Evolutionary conservation across 768 basidiomycete genomes (phyloP).

Genomic region (Leccinum disarticulatum): DNA sequence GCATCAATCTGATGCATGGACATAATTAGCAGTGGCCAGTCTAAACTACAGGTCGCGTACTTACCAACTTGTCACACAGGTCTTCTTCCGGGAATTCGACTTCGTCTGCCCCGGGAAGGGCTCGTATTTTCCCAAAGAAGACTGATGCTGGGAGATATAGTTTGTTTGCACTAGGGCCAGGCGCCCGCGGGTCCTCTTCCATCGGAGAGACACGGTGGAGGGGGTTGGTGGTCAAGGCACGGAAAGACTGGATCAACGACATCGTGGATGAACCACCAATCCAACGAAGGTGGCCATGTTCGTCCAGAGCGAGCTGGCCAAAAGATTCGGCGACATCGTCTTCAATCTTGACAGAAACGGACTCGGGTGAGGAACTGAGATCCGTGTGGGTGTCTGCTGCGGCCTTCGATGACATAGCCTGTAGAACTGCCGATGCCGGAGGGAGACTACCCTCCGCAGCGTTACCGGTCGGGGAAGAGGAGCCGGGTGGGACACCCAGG

Average conservation of each 20-base stretch:
- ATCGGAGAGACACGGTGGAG: conserved; percentile 77
- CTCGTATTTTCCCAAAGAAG: conserved; percentile 83
- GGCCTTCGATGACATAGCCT: conserved; percentile 39
- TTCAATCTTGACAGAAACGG: conserved; percentile 38
- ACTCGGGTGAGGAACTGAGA: conserved; percentile 34
- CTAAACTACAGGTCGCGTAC: conserved; percentile 31
- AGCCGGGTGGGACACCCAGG: conserved; percentile 40
- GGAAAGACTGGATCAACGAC: conserved; percentile 89
- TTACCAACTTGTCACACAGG: conserved; percentile 81
- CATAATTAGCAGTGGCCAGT: conserved; percentile 24
- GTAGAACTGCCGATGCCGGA: conserved; percentile 29
- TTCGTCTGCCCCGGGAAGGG: conserved; percentile 80
- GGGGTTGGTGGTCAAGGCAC: conserved; percentile 69
- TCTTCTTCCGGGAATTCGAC: conserved; percentile 86
- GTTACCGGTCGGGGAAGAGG: conserved; percentile 24
- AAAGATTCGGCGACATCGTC: conserved; percentile 84
- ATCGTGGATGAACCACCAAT: conserved; percentile 90
- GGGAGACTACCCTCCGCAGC: conserved; percentile 20
- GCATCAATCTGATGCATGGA: conserved; percentile 63
- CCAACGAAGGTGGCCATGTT: conserved; percentile 89
- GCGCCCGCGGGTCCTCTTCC: conserved; percentile 79
- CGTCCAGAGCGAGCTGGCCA: conserved; percentile 85
- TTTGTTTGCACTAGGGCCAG: conserved; percentile 79
- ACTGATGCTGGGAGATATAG: conserved; percentile 86
- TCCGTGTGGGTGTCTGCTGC: conserved; percentile 37